Conservation (phyloP, 73 alveolate genomes). For the Breviolum minutum region DNA sequence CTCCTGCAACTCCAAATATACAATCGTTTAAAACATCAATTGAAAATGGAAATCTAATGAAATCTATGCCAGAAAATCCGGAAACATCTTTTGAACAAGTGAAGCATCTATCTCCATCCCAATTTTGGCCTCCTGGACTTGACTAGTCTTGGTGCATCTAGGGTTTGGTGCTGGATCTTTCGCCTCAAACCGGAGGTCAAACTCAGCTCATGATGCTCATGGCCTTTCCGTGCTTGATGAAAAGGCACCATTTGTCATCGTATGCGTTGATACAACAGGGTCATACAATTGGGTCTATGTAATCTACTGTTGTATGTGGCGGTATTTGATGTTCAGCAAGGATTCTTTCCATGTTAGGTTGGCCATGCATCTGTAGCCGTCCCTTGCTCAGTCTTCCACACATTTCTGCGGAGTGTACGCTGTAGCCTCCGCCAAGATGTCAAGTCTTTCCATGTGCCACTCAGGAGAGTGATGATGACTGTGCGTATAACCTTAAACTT, state of each 20-base stretch:
- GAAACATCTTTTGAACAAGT: too few species aligned
- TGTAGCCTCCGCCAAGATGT: slow-evolving; percentile 23
- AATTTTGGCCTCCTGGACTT: slow-evolving; percentile 47
- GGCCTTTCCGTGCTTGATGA: too few species aligned
- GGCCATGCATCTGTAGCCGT: not conserved
- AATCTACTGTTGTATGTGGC: too few species aligned
- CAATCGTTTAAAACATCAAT: not conserved
- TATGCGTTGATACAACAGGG: too few species aligned
- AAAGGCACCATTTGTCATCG: too few species aligned
- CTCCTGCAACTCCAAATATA: not conserved
- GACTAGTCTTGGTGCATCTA: slow-evolving; percentile 75
- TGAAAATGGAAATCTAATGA: too few species aligned
- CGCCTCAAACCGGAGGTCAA: not conserved
- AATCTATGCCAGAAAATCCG: too few species aligned
- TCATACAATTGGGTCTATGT: too few species aligned
- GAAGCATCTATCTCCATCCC: too few species aligned
- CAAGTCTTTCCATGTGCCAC: not conserved
- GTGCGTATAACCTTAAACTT: not conserved
- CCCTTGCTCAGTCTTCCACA: slow-evolving; percentile 13
- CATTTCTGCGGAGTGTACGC: slow-evolving; percentile 94
- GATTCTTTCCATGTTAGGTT: too few species aligned
- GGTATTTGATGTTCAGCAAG: not conserved
- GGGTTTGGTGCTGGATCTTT: slow-evolving; percentile 65
- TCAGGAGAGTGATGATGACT: not conserved
- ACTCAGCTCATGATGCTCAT: too few species aligned